phyloP scores from a whole-genome alignment of 2,329 filamentous ascomycete species.

The Clonostachys rosea region DNA sequence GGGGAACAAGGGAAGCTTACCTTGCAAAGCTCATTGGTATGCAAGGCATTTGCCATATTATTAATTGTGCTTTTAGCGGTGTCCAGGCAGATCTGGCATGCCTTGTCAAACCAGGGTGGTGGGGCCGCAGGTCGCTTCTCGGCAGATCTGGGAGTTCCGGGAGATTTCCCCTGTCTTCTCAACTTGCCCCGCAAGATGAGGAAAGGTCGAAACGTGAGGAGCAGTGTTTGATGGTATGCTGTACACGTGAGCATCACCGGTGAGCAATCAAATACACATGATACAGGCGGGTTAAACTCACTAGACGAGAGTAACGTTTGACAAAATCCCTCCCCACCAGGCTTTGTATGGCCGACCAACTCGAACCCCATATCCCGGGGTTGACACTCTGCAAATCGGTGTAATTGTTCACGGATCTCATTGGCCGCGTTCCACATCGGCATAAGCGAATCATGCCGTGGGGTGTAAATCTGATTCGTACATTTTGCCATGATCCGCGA shows the following conservation, averaged over 20 bases:
- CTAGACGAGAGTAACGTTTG: slow-evolving; percentile 32
- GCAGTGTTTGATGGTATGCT: slow-evolving; percentile 36
- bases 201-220: slow-evolving; percentile 37
- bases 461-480: slow-evolving; percentile 30
- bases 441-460: slow-evolving; percentile 26
- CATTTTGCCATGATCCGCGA: slow-evolving; percentile 32
- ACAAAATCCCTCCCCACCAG: slow-evolving; percentile 28
- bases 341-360: slow-evolving; percentile 25
- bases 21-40: slow-evolving; percentile 29
- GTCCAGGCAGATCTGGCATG: slow-evolving; percentile 32
- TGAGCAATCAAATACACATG: too few species aligned
- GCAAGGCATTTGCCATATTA: slow-evolving; percentile 29
- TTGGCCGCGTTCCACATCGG: slow-evolving; percentile 22
- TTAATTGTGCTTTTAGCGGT: slow-evolving; percentile 32
- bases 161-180: slow-evolving; percentile 17
- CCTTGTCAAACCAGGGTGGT: slow-evolving; percentile 31
- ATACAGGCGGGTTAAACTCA: slow-evolving; percentile 12
- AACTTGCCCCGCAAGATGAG: slow-evolving; percentile 35
- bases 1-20: slow-evolving; percentile 13
- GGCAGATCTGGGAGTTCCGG: slow-evolving; percentile 1
- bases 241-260: background rate
- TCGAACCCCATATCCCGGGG: slow-evolving; percentile 21
- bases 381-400: slow-evolving; percentile 18
- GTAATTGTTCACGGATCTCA: slow-evolving; percentile 19
- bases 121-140: background rate